These are phyloP conservation scores for Ophiostoma quercus DNA, from an alignment of 2,329 filamentous ascomycete genomes.

Conservation along the genomic window DNA sequence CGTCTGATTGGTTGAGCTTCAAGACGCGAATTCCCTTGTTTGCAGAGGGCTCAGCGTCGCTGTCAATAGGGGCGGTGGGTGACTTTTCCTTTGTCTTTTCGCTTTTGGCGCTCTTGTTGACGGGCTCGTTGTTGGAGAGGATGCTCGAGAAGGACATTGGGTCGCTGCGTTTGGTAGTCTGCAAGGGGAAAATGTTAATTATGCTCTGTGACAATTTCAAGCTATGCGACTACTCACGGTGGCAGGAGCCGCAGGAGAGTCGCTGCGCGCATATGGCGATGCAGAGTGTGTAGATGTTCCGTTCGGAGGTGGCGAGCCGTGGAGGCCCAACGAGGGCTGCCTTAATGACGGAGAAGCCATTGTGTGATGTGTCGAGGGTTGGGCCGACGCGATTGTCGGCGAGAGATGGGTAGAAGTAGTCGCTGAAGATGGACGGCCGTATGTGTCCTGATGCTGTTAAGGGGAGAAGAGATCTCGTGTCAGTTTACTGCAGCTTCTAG, in stretches of 20 bases:
- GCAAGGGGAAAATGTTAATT: neutral
- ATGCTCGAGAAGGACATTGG: conserved; percentile 97
- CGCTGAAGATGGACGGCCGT: conserved; percentile 42
- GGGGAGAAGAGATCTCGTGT: conserved; percentile 22
- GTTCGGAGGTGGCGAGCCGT: conserved; percentile 39
- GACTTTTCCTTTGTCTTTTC: conserved; percentile 44
- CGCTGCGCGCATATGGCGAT: conserved; percentile 35
- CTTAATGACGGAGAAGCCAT: conserved; percentile 47
- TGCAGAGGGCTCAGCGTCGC: conserved; percentile 23
- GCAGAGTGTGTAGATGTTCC: conserved; percentile 32
- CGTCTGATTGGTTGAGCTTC: conserved; percentile 30
- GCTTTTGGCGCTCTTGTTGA: conserved; percentile 35
- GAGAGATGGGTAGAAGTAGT: conserved; percentile 42
- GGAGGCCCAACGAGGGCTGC: conserved; percentile 39
- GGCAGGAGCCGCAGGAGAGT: conserved; percentile 38
- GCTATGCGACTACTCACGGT: conserved; percentile 33
- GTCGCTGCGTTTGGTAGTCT: conserved; percentile 71
- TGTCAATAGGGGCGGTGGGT: conserved; percentile 19
- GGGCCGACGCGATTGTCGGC: neutral
- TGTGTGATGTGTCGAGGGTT: conserved; percentile 37
- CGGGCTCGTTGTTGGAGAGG: conserved; percentile 70
- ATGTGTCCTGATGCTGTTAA: conserved; percentile 47
- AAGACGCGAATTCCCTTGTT: conserved; percentile 23
- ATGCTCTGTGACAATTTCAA: neutral
- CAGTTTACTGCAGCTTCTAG: conserved; percentile 17